Conservation (phyloP, 306 rosid species). For the Gleditsia sinensis region DNA sequence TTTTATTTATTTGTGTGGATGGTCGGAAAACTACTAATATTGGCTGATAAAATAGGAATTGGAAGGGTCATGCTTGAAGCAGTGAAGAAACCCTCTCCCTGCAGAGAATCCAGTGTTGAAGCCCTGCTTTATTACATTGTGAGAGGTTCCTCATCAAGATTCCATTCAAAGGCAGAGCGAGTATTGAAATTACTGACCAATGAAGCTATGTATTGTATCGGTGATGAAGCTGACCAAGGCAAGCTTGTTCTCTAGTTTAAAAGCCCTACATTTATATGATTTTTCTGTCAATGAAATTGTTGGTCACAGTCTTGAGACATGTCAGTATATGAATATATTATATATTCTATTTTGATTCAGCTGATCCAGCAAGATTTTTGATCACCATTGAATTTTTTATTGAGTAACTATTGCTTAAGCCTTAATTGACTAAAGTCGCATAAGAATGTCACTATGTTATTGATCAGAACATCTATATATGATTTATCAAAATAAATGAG, state of each 20-base stretch:
- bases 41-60: slow-evolving; percentile 40
- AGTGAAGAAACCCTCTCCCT: slow-evolving; percentile 58
- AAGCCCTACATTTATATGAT: background rate
- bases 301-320: background rate
- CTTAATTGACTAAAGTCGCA: no score
- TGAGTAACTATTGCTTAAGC: background rate
- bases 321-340: background rate
- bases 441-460: no score
- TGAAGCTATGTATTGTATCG: slow-evolving; percentile 46
- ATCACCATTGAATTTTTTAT: slow-evolving; percentile 2
- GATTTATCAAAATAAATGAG: background rate
- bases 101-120: slow-evolving; percentile 61
- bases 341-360: background rate
- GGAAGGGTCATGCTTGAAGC: slow-evolving; percentile 56
- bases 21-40: slow-evolving; percentile 10
- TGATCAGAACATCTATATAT: background rate
- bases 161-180: slow-evolving; percentile 86
- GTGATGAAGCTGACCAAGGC: slow-evolving; percentile 54
- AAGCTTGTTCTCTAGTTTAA: slow-evolving; percentile 36
- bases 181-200: slow-evolving; percentile 63
- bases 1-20: slow-evolving; percentile 26
- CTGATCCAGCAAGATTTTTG: slow-evolving; percentile 9
- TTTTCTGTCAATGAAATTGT: background rate
- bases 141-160: slow-evolving; percentile 74
- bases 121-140: slow-evolving; percentile 64